Evolutionary conservation across 148 eudicot species (phyloP), one percentile per base, ranked within the genome.

Genomic region (Fagopyrum tataricum): DNA sequence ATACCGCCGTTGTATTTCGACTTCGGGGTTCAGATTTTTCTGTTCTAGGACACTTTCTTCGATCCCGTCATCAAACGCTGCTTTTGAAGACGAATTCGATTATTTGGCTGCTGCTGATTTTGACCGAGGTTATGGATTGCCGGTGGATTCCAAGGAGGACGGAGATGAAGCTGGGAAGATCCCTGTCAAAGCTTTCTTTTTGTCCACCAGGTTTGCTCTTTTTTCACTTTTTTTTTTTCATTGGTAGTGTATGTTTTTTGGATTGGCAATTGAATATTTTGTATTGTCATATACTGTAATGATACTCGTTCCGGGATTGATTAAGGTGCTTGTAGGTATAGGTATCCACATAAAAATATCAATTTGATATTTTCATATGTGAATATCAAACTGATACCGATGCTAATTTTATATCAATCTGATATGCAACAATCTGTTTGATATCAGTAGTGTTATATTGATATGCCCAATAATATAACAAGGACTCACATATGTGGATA

Each of bases 101-200:
- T 77, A 76, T 67, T 81, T 76, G 66, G 46, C 64, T 42, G 74
- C 74, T 61, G 78, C 73, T 81, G 77, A 73, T 79, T 78, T 47
- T 74, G 77, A 40, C 31, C 77, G 83, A 37, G 67, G 75, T 73
- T 56, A 67, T 15, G 67, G 11, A n/a, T 20, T 42, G 69, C 69
- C 43, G 39, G 31, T 39, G 46, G 55, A 72, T 15, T 67, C 77
- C 42, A 24, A 44, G 8, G 80, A 81, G 46, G 72, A 76, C 26
- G 89, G 84, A 7, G 84, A 77, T 51, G 81, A 76, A 10, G 55
- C 73, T 43, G 88, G 82, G 14, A 91, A 83, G 67, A 88, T 95
- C 73, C 90, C 96, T 4, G 84, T 95, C 44, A 87, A 85, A 78
- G 96, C 98, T 41, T 91, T 81, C 78, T 95, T 95, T 76, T 81